Evolutionary conservation across 768 basidiomycete genomes (phyloP), one percentile per base, ranked within the genome.

Genomic region (Mycena filopes): DNA sequence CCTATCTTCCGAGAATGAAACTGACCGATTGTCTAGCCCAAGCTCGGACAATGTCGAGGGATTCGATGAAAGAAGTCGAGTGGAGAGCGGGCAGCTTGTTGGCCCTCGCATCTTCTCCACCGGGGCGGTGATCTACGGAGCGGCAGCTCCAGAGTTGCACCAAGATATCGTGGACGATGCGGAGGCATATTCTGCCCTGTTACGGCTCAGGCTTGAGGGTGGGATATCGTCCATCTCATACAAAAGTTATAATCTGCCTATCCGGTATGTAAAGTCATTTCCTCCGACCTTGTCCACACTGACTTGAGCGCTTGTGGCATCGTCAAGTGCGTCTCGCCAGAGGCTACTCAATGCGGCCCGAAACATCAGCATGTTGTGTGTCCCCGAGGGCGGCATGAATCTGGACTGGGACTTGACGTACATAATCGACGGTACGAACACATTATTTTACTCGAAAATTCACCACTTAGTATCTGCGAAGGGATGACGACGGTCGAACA

Each of bases 401-500:
- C 87, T 82, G 29, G 91, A 93, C 70, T 93, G 91, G 91, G 90
- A 92, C 69, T 75, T 87, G 68, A 91, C 91, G 0, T 93, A 92
- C 68, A 91, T 92, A 59, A 77, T 91, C n/a, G 91, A 93, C 70
- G 91, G 91, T 87, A 63, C 63, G 78, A 66, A n/a, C 23, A 11
- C 40, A 12, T 38, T 18, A 15, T 15, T 20, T 28, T 13, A 28
- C 18, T 28, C 26, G 23, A 15, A 48, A 48, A 40, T 40, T 38
- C 33, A 8, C 38, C 38, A 23, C 36, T 49, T 2, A 20, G n/a
- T 15, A 8, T 23, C 4, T 45, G 15, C 21, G 28, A 36, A 91
- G 90, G 90, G 20, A 92, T 91, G 90, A 91, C 91, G 2, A 91
- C 91, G 2, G 77, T 92, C 12, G 91, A 92, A 73, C 90, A 92